Conservation (phyloP, 2,329 filamentous ascomycete genomes). For the Phialophora verrucosa region DNA sequence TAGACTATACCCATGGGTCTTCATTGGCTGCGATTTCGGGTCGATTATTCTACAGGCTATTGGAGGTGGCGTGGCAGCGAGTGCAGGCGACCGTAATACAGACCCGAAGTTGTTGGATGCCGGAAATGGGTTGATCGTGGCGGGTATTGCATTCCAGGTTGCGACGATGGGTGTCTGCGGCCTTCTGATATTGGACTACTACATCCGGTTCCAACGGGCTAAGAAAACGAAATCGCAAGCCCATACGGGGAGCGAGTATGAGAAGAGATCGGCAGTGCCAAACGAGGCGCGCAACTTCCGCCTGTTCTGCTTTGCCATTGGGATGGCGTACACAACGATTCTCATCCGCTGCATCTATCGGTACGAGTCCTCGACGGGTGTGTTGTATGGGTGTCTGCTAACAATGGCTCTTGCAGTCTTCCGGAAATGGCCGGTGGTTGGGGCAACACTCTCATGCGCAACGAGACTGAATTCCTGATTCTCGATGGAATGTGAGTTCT, state of each 20-base stretch:
- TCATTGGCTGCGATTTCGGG: conserved; percentile 64
- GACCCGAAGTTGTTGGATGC: conserved; percentile 47
- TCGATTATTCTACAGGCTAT: conserved; percentile 64
- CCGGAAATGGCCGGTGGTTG: conserved; percentile 59
- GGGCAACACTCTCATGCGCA: conserved; percentile 55
- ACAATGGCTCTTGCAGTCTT: conserved; percentile 44
- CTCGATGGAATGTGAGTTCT: conserved; percentile 55
- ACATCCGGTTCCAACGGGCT: conserved; percentile 46
- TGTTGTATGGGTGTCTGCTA: background rate
- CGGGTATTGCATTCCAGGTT: conserved; percentile 64
- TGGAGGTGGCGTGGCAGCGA: conserved; percentile 62
- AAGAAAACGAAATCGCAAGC: conserved; percentile 38
- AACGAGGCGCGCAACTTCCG: conserved; percentile 34
- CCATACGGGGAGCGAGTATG: conserved; percentile 41
- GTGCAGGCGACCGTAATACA: conserved; percentile 45
- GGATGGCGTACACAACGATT: conserved; percentile 48
- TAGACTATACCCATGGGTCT: conserved; percentile 63
- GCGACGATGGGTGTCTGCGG: conserved; percentile 52
- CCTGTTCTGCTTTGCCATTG: conserved; percentile 35
- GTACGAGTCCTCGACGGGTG: conserved; percentile 38
- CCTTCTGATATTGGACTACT: conserved; percentile 49
- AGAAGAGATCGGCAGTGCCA: conserved; percentile 36
- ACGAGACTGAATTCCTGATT: conserved; percentile 55
- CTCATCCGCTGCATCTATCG: conserved; percentile 54
- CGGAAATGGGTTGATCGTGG: conserved; percentile 63